phyloP scores from a whole-genome alignment of 1,284 basidiomycete species.

The Neolentinus lepideus region DNA sequence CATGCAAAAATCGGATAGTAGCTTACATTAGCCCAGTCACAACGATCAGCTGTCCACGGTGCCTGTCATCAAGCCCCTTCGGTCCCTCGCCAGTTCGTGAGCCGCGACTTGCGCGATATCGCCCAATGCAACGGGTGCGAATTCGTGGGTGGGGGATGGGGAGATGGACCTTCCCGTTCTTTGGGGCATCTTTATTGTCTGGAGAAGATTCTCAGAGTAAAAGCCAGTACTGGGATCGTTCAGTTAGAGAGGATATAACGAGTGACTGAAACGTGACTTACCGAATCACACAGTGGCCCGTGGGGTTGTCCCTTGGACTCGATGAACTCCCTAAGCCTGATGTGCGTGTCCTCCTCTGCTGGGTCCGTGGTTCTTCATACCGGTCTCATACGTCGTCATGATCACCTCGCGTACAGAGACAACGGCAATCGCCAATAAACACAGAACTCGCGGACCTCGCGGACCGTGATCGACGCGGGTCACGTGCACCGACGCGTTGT shows the following conservation, averaged over 20 bases:
- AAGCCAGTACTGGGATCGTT: slow-evolving; percentile 9
- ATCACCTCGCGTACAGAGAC: slow-evolving; percentile 8
- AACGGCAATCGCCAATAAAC: too few species aligned
- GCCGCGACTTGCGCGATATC: slow-evolving; percentile 16
- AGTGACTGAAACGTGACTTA: too few species aligned
- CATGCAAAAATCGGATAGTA: neutral
- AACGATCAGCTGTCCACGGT: slow-evolving; percentile 15
- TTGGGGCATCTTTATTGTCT: slow-evolving; percentile 18
- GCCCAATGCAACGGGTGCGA: slow-evolving; percentile 17
- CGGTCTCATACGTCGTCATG: slow-evolving; percentile 14
- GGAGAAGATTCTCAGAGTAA: slow-evolving; percentile 17
- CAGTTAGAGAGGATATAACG: neutral
- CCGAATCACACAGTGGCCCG: slow-evolving; percentile 16
- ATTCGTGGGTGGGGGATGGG: slow-evolving; percentile 14
- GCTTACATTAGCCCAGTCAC: slow-evolving; percentile 11
- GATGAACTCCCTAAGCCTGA: slow-evolving; percentile 17
- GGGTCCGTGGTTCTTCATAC: slow-evolving; percentile 14
- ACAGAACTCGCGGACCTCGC: neutral
- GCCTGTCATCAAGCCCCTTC: slow-evolving; percentile 14
- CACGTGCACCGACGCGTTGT: neutral
- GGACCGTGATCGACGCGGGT: neutral
- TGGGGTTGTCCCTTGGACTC: slow-evolving; percentile 13
- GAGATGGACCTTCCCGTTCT: slow-evolving; percentile 13
- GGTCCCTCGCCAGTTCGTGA: slow-evolving; percentile 14
- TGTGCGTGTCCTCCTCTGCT: slow-evolving; percentile 14